A percentile compares a stretch with the other conserved stretches of the same genome.
Evolutionary conservation across 2,329 filamentous ascomycete genomes (phyloP).

Genomic region (Clarireedia paspali): DNA sequence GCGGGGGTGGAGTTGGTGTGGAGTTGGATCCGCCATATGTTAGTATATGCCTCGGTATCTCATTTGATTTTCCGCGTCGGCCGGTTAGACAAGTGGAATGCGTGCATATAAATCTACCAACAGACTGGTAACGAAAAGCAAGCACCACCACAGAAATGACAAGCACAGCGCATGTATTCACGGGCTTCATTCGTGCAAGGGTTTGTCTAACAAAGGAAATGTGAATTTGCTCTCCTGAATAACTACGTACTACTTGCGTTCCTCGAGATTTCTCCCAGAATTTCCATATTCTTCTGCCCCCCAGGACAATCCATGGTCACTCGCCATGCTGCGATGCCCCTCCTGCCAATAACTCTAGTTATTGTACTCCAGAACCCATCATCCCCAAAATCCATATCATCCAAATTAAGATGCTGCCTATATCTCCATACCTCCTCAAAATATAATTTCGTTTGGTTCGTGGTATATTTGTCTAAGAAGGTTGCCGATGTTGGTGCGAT

Average conservation of each 20-base stretch:
- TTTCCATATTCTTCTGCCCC: neutral
- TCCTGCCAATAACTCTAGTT: slow-evolving; percentile 55
- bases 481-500: slow-evolving; percentile 65
- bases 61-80: too few relatives aligned
- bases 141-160: too few relatives aligned
- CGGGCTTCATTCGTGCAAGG: too few relatives aligned
- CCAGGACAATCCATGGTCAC: slow-evolving; percentile 36
- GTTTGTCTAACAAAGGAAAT: slow-evolving; percentile 1
- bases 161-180: too few relatives aligned
- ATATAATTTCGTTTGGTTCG: slow-evolving; percentile 37
- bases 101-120: too few relatives aligned
- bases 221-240: neutral
- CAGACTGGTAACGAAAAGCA: too few relatives aligned
- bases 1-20: too few relatives aligned
- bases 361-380: slow-evolving; percentile 70
- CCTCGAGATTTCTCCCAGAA: neutral
- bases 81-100: too few relatives aligned
- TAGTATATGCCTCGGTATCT: too few relatives aligned
- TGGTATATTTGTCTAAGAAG: slow-evolving; percentile 57
- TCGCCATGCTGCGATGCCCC: slow-evolving; percentile 55
- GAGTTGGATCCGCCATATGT: too few relatives aligned
- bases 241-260: neutral
- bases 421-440: slow-evolving; percentile 67
- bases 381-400: slow-evolving; percentile 72
- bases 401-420: slow-evolving; percentile 62